A percentile compares a stretch with the other conserved stretches of the same genome.
Evolutionary conservation across 345 rosid genomes (phyloP).

Genomic region (Gossypium rotundifolium): DNA sequence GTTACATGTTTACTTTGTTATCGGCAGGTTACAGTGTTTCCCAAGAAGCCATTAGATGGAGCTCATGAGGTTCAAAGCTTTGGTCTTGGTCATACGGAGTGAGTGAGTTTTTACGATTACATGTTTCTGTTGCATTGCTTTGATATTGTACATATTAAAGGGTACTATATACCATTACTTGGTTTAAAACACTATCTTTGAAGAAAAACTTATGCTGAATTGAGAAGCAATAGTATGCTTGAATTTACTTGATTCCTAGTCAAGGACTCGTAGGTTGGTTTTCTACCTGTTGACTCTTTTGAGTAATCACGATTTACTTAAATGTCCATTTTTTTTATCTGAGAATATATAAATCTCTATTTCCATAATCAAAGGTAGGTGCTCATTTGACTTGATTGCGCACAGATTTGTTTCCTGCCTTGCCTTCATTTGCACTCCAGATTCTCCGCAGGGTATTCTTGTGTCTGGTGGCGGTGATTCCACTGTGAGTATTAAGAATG

Average conservation of each 20-base stretch:
- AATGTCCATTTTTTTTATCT: neutral
- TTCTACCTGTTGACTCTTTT: neutral
- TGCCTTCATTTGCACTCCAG: constrained; percentile 49
- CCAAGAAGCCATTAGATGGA: constrained; percentile 73
- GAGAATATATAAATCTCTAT: neutral
- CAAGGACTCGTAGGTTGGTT: neutral
- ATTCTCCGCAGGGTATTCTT: constrained; percentile 57
- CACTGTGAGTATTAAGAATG: constrained; percentile 47
- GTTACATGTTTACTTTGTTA: constrained; percentile 13
- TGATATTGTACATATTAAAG: neutral
- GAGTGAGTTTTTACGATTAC: constrained; percentile 40
- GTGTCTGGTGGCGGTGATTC: constrained; percentile 96
- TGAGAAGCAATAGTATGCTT: neutral
- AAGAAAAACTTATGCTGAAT: neutral
- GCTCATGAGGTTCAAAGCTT: constrained; percentile 94
- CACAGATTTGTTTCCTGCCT: constrained; percentile 76
- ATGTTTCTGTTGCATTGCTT: neutral
- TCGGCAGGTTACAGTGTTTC: constrained; percentile 69
- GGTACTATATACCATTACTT: neutral
- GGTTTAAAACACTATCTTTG: neutral
- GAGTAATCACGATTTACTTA: neutral
- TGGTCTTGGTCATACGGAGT: constrained; percentile 97
- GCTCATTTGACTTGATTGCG: constrained; percentile 7
- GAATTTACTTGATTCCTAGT: neutral
- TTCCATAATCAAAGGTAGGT: neutral